A percentile compares a stretch with the other conserved stretches of the same genome.
phyloP scores from a whole-genome alignment of 1,284 basidiomycete genomes.

The Sporisorium iseilematis-ciliati region DNA sequence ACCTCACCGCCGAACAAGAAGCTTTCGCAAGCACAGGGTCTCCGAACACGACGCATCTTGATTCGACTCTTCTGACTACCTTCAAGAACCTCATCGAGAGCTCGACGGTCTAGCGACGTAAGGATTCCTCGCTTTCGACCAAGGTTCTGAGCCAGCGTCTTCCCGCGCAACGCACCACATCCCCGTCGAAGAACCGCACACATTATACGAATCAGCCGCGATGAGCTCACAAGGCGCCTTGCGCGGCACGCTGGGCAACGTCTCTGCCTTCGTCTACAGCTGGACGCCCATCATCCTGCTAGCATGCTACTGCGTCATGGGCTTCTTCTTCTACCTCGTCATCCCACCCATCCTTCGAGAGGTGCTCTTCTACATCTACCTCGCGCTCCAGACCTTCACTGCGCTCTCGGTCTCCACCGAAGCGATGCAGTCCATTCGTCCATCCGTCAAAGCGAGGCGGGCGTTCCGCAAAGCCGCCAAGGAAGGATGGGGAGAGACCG shows the following conservation, averaged over 20 bases:
- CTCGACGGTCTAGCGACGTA: not conserved
- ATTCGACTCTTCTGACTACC: no score
- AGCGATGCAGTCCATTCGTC: constrained; percentile 58
- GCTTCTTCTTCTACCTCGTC: constrained; percentile 59
- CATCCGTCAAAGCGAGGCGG: constrained; percentile 52
- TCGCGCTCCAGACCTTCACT: constrained; percentile 55
- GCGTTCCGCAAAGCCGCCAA: constrained; percentile 51
- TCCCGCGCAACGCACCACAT: not conserved
- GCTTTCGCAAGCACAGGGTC: not conserved
- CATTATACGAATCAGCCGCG: not conserved
- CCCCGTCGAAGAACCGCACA: not conserved
- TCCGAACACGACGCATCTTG: not conserved
- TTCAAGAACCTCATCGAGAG: not conserved
- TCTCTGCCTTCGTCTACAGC: constrained; percentile 51
- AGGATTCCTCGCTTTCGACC: not conserved
- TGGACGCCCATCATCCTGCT: constrained; percentile 59
- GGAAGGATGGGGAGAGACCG: constrained; percentile 51
- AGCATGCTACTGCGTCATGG: constrained; percentile 30
- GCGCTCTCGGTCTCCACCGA: constrained; percentile 56
- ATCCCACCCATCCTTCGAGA: constrained; percentile 54
- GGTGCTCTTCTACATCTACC: constrained; percentile 55
- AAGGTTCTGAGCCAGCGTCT: not conserved
- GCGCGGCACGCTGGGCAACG: constrained; percentile 20
- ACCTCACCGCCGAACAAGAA: no score
- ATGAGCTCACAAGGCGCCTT: constrained; percentile 27